phyloP scores from a whole-genome alignment of 495 filamentous ascomycete species.

The Chaetomium cochliodes region DNA sequence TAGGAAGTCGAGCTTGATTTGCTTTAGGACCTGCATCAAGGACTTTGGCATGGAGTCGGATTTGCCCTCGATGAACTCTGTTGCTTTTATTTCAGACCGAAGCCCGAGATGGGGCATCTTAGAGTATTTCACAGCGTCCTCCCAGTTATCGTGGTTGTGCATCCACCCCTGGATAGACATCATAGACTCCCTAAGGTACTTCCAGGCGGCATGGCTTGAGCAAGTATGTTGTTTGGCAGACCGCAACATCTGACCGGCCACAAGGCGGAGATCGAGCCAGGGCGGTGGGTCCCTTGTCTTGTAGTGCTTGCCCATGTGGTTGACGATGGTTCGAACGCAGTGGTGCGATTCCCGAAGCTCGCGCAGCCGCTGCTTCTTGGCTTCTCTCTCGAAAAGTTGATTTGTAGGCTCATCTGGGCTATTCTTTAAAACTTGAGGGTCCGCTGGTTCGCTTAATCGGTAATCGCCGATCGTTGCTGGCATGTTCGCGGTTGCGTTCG shows the following conservation, averaged over 20 bases:
- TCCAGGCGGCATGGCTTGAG: not conserved
- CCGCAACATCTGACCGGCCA: not conserved
- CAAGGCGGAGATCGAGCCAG: slow-evolving; percentile 11
- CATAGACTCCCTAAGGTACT: not conserved
- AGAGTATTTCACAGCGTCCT: not conserved
- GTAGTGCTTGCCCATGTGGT: slow-evolving; percentile 16
- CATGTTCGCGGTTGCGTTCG: not conserved
- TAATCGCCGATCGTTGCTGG: not conserved
- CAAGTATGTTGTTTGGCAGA: not conserved
- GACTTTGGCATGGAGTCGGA: not conserved
- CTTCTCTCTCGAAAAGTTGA: not conserved
- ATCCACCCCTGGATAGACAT: not conserved
- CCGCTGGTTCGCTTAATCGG: not conserved
- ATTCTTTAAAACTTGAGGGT: not conserved
- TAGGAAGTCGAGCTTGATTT: slow-evolving; percentile 8
- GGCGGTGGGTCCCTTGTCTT: not conserved
- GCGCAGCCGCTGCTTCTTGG: slow-evolving; percentile 12
- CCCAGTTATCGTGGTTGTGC: not conserved
- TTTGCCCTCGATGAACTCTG: slow-evolving; percentile 10
- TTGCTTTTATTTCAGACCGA: slow-evolving; percentile 9
- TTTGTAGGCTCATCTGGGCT: not conserved
- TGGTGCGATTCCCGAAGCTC: slow-evolving; percentile 1
- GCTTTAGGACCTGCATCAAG: not conserved
- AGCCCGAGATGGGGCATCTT: slow-evolving; percentile 16
- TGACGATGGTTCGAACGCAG: slow-evolving; percentile 2